A percentile compares a stretch with the other conserved stretches of the same genome.
These are phyloP conservation scores for Eremothecium sinecaudum DNA, from an alignment of 1,139 yeast genomes.

Conservation along the genomic window DNA sequence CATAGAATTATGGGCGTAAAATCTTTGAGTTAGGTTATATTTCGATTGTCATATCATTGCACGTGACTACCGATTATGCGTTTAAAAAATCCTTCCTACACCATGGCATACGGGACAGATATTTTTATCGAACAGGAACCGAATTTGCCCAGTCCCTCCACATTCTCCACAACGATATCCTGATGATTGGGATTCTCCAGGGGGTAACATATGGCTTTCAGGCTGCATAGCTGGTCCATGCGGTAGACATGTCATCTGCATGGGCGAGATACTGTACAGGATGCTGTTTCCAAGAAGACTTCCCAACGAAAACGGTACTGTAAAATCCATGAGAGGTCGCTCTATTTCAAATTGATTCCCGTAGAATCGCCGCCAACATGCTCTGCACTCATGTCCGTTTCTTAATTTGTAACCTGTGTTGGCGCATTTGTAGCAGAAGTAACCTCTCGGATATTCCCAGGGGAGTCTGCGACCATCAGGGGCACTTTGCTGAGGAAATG, in stretches of 20 bases:
- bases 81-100: constrained; percentile 43
- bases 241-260: not conserved
- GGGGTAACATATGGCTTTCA: constrained; percentile 43
- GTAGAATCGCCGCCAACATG: constrained; percentile 63
- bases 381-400: constrained; percentile 58
- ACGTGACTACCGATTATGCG: no score
- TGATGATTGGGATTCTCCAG: constrained; percentile 82
- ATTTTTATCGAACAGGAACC: constrained; percentile 47
- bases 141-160: constrained; percentile 55
- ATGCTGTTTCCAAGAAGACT: not conserved
- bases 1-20: no score
- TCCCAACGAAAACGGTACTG: constrained; percentile 11
- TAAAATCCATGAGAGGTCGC: constrained; percentile 11
- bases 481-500: no score
- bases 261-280: not conserved
- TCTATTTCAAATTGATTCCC: constrained; percentile 35
- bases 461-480: no score
- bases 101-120: constrained; percentile 58
- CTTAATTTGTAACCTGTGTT: constrained; percentile 65
- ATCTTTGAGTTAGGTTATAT: no score
- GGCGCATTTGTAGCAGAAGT: constrained; percentile 57
- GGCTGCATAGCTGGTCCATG: not conserved
- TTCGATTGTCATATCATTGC: no score
- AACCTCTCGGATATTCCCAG: constrained; percentile 57
- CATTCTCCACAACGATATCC: constrained; percentile 74